Evolutionary conservation across 305 asterid species (phyloP), one percentile per base, ranked within the genome.

Genomic region (Fraxinus velutina): DNA sequence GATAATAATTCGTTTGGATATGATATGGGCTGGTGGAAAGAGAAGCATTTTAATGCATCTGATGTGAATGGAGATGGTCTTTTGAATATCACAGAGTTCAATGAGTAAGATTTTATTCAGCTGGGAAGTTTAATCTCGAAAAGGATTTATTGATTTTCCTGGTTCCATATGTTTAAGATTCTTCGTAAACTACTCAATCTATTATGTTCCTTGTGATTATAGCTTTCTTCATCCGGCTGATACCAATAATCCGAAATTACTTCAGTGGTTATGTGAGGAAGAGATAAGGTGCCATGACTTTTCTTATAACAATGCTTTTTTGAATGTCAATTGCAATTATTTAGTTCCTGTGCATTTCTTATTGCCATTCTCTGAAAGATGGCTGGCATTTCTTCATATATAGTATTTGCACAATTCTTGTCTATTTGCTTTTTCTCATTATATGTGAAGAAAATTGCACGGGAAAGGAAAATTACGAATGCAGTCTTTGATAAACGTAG

Each of bases 1-100:
- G 98, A 88, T 83, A 87, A 87, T 84, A 83, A 80, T 64, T 86
- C 97, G 57, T 86, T 88, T 79, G 98, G 98, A 82, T 88, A 92
- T 88, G 91, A 96, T 39, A 91, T 94, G 92, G 98, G 98, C 44
- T 96, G 98, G 99, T 96, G 99, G 99, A 96, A 91, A 87, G 94
- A 92, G 90, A 94, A 90, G 60, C 99, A 96, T 83, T 96, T 96
- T 86, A 89, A 92, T 87, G 98, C 99, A 84, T 89, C 99, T 5
- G 98, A 94, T 88, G 88, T 84, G 6, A 94, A 96, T 88, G 94
- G 94, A 52, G 97, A 96, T 83, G 95, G 97, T 74, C 91, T 79
- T 62, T 84, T 96, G 89, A 94, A 96, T 84, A 79, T 96, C 79
- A 91, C 97, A 4, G 98, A 96, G 87, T 94, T 91, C 86, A 96